Evolutionary conservation across 352 stramenopile genomes (phyloP).

Genomic region (Pythium vanterpoolii): DNA sequence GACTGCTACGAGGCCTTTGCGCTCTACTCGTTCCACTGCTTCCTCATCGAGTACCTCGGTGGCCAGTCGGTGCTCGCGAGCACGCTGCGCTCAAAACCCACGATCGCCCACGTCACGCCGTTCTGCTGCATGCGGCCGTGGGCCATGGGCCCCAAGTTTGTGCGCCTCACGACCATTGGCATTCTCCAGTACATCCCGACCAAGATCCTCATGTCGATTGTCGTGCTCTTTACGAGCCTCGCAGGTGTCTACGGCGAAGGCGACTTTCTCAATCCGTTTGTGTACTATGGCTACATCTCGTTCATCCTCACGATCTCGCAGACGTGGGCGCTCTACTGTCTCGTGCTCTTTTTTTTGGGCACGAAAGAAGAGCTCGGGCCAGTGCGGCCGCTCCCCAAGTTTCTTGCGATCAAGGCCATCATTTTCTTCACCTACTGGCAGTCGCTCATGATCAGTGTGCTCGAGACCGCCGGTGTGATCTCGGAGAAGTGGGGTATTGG

Average conservation of each 20-base stretch:
- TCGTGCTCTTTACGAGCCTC: constrained; percentile 84
- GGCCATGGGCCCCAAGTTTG: constrained; percentile 92
- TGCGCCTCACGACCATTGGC: constrained; percentile 90
- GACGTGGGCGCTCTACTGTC: constrained; percentile 92
- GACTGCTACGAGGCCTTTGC: constrained; percentile 94
- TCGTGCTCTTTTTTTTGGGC: constrained; percentile 93
- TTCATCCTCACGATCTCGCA: constrained; percentile 90
- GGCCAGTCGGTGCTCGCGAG: constrained; percentile 77
- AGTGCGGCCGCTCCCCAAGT: constrained; percentile 91
- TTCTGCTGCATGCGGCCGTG: constrained; percentile 89
- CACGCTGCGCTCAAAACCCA: constrained; percentile 82
- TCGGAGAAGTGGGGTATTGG: constrained; percentile 82
- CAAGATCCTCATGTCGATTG: constrained; percentile 84
- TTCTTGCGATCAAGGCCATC: constrained; percentile 92
- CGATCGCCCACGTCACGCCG: constrained; percentile 74
- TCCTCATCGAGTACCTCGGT: constrained; percentile 88
- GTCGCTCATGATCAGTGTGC: constrained; percentile 86
- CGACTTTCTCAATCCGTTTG: constrained; percentile 80
- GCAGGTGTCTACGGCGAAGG: constrained; percentile 88
- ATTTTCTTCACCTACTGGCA: constrained; percentile 97
- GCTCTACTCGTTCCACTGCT: constrained; percentile 93
- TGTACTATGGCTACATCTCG: constrained; percentile 87
- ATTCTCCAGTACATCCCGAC: constrained; percentile 93
- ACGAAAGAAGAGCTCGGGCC: constrained; percentile 88
- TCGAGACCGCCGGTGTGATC: constrained; percentile 87